Percentiles rank a stretch among this genome's conserved stretches.
Conservation (phyloP, 352 stramenopile species). For the Plasmopara muralis region DNA sequence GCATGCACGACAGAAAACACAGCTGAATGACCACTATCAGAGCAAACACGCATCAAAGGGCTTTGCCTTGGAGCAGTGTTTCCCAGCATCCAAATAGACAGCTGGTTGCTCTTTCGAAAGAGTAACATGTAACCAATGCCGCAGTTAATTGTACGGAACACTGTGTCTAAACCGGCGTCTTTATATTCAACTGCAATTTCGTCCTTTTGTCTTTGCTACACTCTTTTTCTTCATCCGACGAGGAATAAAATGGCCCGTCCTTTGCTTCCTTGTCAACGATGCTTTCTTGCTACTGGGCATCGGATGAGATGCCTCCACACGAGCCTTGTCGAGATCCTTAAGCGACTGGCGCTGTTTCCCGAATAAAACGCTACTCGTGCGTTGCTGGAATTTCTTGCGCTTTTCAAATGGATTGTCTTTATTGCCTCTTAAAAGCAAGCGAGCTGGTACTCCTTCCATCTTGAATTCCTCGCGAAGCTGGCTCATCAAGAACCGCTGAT, state of each 20-base stretch:
- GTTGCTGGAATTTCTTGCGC: constrained; percentile 77
- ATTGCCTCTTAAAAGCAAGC: constrained; percentile 68
- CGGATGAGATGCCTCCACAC: background rate
- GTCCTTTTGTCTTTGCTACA: constrained; percentile 2
- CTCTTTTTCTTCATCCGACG: constrained; percentile 33
- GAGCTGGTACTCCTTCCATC: constrained; percentile 74
- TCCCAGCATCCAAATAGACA: constrained; percentile 32
- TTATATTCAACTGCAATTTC: background rate
- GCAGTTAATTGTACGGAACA: background rate
- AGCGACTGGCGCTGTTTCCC: constrained; percentile 43
- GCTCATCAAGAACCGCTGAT: constrained; percentile 69
- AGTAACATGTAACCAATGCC: background rate
- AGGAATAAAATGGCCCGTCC: constrained; percentile 33
- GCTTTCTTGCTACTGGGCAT: constrained; percentile 17
- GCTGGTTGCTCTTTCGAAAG: background rate
- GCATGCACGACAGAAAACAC: constrained; percentile 27
- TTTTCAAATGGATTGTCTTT: constrained; percentile 81
- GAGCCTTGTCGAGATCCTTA: constrained; percentile 2
- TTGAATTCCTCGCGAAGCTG: constrained; percentile 81
- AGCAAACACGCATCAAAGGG: constrained; percentile 77
- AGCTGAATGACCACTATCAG: constrained; percentile 76
- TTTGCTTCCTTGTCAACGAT: constrained; percentile 33
- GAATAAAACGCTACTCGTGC: constrained; percentile 52
- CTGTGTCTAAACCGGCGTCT: background rate
- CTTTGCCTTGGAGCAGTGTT: constrained; percentile 74